phyloP scores from a whole-genome alignment of 225 moss, liverwort and hornwort species.

The Anthoceros angustus region DNA sequence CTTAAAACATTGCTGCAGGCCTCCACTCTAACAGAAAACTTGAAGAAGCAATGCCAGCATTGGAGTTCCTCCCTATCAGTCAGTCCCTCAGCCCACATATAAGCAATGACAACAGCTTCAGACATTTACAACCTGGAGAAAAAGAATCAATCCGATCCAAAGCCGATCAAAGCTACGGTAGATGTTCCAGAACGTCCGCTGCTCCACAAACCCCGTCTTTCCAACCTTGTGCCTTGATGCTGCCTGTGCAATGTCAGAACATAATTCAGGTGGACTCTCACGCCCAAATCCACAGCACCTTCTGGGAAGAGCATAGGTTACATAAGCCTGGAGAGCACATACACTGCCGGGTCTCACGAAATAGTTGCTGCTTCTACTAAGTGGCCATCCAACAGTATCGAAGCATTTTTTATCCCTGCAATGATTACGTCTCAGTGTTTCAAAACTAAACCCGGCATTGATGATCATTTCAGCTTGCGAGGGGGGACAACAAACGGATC shows the following conservation, averaged over 20 bases:
- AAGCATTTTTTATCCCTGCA: neutral
- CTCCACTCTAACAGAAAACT: neutral
- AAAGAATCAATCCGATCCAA: slow-evolving; percentile 89
- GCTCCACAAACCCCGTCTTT: slow-evolving; percentile 79
- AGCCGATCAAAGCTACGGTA: slow-evolving; percentile 88
- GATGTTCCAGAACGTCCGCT: slow-evolving; percentile 69
- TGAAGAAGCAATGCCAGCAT: slow-evolving; percentile 41
- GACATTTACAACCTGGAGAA: slow-evolving; percentile 41
- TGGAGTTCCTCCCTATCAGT: slow-evolving; percentile 12
- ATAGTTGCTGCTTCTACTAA: neutral
- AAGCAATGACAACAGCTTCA: neutral
- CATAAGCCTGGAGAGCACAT: no score
- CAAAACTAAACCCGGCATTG: no score
- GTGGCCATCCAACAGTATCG: neutral
- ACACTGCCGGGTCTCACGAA: neutral
- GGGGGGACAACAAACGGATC: neutral
- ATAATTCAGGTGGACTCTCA: slow-evolving; percentile 15
- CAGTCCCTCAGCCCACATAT: neutral
- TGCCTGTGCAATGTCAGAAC: slow-evolving; percentile 10
- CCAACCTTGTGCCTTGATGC: slow-evolving; percentile 19
- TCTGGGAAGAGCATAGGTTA: neutral
- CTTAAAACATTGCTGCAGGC: no score
- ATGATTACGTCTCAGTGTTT: neutral
- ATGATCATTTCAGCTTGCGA: no score
- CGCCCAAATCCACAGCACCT: slow-evolving; percentile 8